These are phyloP conservation scores for Begonia fuchsioides DNA, from an alignment of 306 rosid species.

Conservation along the genomic window DNA sequence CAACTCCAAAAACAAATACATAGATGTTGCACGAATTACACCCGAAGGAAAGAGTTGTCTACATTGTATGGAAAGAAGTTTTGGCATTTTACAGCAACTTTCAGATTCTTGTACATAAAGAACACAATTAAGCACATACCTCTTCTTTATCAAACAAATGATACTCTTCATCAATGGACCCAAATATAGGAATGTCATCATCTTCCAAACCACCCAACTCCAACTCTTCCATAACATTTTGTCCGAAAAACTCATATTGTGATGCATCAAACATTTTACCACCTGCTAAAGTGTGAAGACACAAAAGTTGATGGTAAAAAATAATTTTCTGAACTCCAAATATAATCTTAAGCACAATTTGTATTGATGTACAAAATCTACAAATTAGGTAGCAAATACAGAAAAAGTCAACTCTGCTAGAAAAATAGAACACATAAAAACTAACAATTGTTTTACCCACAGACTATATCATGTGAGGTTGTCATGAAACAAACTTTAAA, in stretches of 20 bases:
- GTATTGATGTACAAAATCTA: no score
- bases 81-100: not conserved
- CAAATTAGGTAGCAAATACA: no score
- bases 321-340: not conserved
- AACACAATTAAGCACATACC: conserved; percentile 7
- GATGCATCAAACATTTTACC: conserved; percentile 73
- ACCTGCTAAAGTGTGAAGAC: conserved; percentile 19
- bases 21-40: no score
- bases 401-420: no score
- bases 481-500: no score
- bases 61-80: no score
- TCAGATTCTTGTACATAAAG: not conserved
- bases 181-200: conserved; percentile 19
- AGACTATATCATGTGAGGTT: no score
- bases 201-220: conserved; percentile 87
- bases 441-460: no score
- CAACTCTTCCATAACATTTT: conserved; percentile 58
- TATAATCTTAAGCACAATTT: no score
- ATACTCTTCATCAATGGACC: conserved; percentile 42
- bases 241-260: conserved; percentile 78
- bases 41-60: no score
- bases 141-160: conserved; percentile 39
- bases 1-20: no score
- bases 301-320: conserved; percentile 1
- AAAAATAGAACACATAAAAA: no score